Conservation (phyloP, 495 filamentous ascomycete genomes). For the Penicillium coffeae region DNA sequence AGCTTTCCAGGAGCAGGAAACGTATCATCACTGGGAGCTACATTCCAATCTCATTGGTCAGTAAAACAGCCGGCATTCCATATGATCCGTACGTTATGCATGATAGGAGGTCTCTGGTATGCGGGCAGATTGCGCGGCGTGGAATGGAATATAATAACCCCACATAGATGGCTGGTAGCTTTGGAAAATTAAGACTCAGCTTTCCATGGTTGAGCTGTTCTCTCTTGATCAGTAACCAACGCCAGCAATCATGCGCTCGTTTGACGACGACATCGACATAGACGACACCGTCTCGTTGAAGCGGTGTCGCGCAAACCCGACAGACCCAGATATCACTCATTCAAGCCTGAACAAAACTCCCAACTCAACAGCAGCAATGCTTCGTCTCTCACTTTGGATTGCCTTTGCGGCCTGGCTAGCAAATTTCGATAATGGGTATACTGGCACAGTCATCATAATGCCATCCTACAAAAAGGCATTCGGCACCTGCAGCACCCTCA, state of each 20-base stretch:
- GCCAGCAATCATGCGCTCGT: not conserved
- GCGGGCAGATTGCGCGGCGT: slow-evolving; percentile 2
- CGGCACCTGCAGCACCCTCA: slow-evolving; percentile 16
- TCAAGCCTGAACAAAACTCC: not conserved
- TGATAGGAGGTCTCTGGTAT: slow-evolving; percentile 13
- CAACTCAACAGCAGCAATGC: slow-evolving; percentile 16
- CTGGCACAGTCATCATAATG: slow-evolving; percentile 25
- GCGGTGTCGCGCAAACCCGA: not conserved
- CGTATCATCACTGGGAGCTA: not conserved
- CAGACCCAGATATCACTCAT: not conserved
- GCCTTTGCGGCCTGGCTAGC: slow-evolving; percentile 24
- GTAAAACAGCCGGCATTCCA: slow-evolving; percentile 8
- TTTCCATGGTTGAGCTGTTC: not conserved
- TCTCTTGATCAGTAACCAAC: not conserved
- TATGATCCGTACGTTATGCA: slow-evolving; percentile 14
- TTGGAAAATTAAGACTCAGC: not conserved
- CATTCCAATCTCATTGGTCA: slow-evolving; percentile 6
- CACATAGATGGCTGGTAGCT: not conserved
- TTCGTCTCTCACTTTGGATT: slow-evolving; percentile 21
- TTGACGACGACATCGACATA: not conserved
- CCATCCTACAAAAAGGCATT: slow-evolving; percentile 23
- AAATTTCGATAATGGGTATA: slow-evolving; percentile 27
- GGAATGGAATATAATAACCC: not conserved
- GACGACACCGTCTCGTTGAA: slow-evolving; percentile 1
- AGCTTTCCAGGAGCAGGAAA: not conserved